Evolutionary conservation across 2,329 filamentous ascomycete species (phyloP), one percentile per base, ranked within the genome.

Genomic region (Sporothrix curviconia): DNA sequence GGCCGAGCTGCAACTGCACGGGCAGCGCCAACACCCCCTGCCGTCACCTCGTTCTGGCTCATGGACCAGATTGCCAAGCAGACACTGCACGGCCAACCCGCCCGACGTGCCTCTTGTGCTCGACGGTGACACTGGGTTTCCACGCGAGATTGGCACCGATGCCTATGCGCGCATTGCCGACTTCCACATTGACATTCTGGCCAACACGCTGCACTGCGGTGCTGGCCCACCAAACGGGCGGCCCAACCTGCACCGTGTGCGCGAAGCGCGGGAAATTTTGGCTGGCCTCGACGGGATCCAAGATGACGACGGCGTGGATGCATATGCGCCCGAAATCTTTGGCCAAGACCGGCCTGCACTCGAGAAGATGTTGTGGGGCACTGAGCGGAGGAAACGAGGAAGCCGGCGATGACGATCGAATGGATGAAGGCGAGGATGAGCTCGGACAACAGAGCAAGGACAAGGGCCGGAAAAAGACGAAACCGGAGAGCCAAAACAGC

Each of bases 41-140:
- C 64, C 71, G 74, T 11, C 80, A 83, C 59, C 67, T 80, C 30
- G 66, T 83, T n/a, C 28, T 82, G 79, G 78, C 70, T 83, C 14
- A 72, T 80, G 49, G 80, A 83, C 66, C 75, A 75, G 63, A 71
- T 83, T 30, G 71, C 76, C 19, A 75, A 74, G 54, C 74, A 80
- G 63, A 73, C 75, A 3, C 65, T 78, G 4, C 75, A 75, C 52
- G 72, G 70, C 28, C 76, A 77, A n/a, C 56, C 70, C 74, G 28
- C 64, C 71, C 19, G 65, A 71, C 25, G 66, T 56, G 22, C 57
- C 57, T 4, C 55, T 64, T 5, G 65, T 65, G 15, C 64, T 71
- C 24, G 76, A 74, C 51, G 67, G 68, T 7, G 67, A 68, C 7
- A 63, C 70, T 14, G 68, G 69, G 43, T 61, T 67, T 28, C 55